Evolutionary conservation across 495 filamentous ascomycete genomes (phyloP), one percentile per base, ranked within the genome.

Genomic region (Talaromyces stipitatus): DNA sequence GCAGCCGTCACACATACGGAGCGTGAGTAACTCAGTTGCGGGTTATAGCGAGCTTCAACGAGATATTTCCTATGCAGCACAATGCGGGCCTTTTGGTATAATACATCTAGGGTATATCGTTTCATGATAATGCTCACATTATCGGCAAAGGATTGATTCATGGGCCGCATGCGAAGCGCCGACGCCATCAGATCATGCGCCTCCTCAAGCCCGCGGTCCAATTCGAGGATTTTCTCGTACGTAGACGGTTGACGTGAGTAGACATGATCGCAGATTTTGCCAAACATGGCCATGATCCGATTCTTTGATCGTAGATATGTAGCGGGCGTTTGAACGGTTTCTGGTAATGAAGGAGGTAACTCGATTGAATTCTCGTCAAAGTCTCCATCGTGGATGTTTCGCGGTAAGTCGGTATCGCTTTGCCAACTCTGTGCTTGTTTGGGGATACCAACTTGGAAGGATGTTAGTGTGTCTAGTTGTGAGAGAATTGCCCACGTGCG

Each of bases 21-120:
- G n/a, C 91, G 82, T 6, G 90, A 95, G 64, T 90, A 87, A 7
- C 84, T 79, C 62, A 91, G 95, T 11, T 87, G 76, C 1, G 81
- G 76, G 66, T 92, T 88, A 59, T 82, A 73, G 22, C 85, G 77
- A 5, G 85, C 84, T 56, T 85, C 78, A 4, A 78, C 77, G 60
- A 95, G 79, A 67, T 94, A 96, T 55, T 88, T 88, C 22, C 91
- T 82, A 66, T 97, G 92, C 50, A 97, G 78, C 24, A 94, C 85
- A 50, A 87, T 88, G 56, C 91, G 79, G 8, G 86, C 79, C 65
- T 95, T 95, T 61, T 91, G 86, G 64, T 87, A 92, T 22, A 95
- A 69, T 16, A 96, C 78, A 56, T 95, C 88, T 14, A 95, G 69
- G 50, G 84, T 87, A 65, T 87, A 90, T 11, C 91, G 85, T 58